phyloP scores from a whole-genome alignment of 139 green algal genomes.

The Coelastrella sp. region DNA sequence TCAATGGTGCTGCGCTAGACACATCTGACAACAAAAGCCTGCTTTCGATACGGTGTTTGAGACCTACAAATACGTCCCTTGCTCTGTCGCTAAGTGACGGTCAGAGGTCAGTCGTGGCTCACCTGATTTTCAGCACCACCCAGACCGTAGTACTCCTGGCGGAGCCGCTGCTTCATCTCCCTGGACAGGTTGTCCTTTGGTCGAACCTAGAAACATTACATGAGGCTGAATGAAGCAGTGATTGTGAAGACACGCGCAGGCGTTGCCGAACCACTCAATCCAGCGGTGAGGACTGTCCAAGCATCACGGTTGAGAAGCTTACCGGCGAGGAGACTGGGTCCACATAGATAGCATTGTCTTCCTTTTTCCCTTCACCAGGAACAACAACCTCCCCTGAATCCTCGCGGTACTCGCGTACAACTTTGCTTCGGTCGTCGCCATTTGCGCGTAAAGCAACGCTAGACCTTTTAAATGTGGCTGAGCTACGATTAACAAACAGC shows the following conservation, averaged over 20 bases:
- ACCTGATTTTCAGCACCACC: conserved; percentile 72
- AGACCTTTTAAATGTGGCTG: neutral
- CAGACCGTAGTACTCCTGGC: conserved; percentile 69
- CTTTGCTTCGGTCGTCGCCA: conserved; percentile 22
- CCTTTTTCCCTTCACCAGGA: conserved; percentile 1
- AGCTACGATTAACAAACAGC: neutral
- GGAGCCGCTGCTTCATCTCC: conserved; percentile 71
- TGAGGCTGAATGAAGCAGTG: neutral
- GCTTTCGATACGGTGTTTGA: no score
- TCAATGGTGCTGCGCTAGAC: no score
- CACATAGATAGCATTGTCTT: conserved; percentile 28
- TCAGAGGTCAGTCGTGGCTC: conserved; percentile 1
- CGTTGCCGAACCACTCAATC: conserved; percentile 2
- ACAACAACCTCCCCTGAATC: conserved; percentile 34
- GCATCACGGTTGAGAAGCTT: neutral
- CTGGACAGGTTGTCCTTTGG: conserved; percentile 63
- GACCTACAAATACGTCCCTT: no score
- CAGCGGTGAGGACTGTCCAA: neutral
- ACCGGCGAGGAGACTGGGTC: conserved; percentile 5
- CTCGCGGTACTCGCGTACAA: conserved; percentile 45
- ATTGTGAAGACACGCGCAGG: neutral
- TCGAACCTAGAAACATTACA: neutral
- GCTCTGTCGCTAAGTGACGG: no score
- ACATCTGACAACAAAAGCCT: no score
- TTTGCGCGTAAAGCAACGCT: neutral